phyloP scores from a whole-genome alignment of 768 basidiomycete species.

The Leccinellum albellum region DNA sequence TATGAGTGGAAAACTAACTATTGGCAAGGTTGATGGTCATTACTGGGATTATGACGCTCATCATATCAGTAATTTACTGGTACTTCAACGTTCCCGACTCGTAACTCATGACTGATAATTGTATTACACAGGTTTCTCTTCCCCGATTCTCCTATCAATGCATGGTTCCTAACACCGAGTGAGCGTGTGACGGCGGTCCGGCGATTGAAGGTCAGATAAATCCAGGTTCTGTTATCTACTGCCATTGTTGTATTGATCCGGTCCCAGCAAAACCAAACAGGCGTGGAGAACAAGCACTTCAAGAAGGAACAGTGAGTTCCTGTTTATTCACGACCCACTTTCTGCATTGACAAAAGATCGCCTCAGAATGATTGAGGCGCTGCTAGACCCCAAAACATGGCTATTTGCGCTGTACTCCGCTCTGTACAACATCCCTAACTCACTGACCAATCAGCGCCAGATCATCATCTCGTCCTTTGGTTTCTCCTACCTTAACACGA shows the following conservation, averaged over 20 bases:
- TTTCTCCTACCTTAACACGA: constrained; percentile 60
- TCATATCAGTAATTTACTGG: constrained; percentile 54
- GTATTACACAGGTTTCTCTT: constrained; percentile 50
- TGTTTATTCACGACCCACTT: neutral
- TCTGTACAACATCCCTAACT: constrained; percentile 62
- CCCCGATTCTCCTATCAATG: constrained; percentile 71
- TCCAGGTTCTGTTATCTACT: neutral
- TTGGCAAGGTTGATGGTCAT: constrained; percentile 61
- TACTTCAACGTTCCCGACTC: constrained; percentile 16
- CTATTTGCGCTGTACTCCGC: constrained; percentile 67
- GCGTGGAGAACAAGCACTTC: constrained; percentile 78
- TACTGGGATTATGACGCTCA: constrained; percentile 56
- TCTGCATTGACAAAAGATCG: neutral
- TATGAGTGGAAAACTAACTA: neutral
- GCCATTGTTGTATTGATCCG: neutral
- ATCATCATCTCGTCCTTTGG: constrained; percentile 68
- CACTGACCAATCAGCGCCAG: constrained; percentile 59
- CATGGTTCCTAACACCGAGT: constrained; percentile 67
- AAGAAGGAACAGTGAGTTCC: constrained; percentile 69
- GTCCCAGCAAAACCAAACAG: constrained; percentile 66
- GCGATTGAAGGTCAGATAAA: constrained; percentile 52
- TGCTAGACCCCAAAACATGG: constrained; percentile 71
- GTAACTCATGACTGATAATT: neutral
- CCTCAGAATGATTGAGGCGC: constrained; percentile 61
- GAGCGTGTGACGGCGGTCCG: constrained; percentile 60